phyloP scores from a whole-genome alignment of 805 yeast genomes.

The Candida pseudofarinosa region DNA sequence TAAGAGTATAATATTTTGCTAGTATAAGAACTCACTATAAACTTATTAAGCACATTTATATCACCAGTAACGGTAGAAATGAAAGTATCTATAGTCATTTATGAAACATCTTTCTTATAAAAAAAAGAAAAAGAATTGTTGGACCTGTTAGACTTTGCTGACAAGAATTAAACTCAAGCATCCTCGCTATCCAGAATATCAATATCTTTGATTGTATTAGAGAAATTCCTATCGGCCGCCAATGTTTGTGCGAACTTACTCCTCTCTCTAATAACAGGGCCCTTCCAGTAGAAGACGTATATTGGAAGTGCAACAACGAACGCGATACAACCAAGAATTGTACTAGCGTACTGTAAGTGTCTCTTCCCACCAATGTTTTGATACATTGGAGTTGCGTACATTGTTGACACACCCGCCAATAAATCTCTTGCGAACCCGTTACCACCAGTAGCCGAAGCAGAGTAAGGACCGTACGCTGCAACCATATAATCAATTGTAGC shows the following conservation, averaged over 20 bases:
- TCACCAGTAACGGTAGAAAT: too few relatives aligned
- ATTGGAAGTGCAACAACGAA: slow-evolving; percentile 31
- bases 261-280: slow-evolving; percentile 29
- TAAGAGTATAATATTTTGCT: too few relatives aligned
- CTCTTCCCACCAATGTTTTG: slow-evolving; percentile 23
- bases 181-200: slow-evolving; percentile 3
- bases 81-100: not conserved
- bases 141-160: too few relatives aligned
- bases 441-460: slow-evolving; percentile 43
- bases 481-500: slow-evolving; percentile 43
- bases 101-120: too few relatives aligned
- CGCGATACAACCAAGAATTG: slow-evolving; percentile 33
- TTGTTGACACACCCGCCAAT: slow-evolving; percentile 36
- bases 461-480: slow-evolving; percentile 39
- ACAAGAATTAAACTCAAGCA: too few relatives aligned
- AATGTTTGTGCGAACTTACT: slow-evolving; percentile 36
- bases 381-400: slow-evolving; percentile 37
- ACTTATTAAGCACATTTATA: too few relatives aligned
- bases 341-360: slow-evolving; percentile 37
- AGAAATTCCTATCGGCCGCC: slow-evolving; percentile 23
- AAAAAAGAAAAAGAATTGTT: too few relatives aligned
- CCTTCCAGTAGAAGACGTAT: slow-evolving; percentile 38
- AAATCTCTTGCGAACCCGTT: slow-evolving; percentile 41
- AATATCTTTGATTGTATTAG: slow-evolving; percentile 1
- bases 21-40: too few relatives aligned